Conservation (phyloP, 2,329 filamentous ascomycete species). For the Stagonosporopsis vannaccii region DNA sequence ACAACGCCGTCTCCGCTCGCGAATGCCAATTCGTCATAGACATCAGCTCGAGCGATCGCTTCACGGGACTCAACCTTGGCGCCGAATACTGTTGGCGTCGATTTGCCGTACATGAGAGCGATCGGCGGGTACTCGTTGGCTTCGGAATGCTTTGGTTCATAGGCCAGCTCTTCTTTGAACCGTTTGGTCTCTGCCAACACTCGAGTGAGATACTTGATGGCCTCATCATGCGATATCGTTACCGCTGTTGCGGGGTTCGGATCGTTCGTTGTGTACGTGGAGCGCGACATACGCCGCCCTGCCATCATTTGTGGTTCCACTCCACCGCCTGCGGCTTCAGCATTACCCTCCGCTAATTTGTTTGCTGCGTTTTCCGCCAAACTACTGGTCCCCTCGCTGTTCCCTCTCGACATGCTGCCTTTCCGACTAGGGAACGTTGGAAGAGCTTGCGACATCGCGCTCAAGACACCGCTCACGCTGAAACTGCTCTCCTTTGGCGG, state of each 20-base stretch:
- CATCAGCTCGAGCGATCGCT: conserved; percentile 76
- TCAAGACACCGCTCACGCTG: conserved; percentile 55
- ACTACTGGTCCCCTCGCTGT: conserved; percentile 12
- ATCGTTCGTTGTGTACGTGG: conserved; percentile 29
- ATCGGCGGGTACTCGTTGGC: conserved; percentile 83
- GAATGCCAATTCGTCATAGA: conserved; percentile 87
- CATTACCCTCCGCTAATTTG: conserved; percentile 39
- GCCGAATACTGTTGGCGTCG: conserved; percentile 83
- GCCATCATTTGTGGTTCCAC: conserved; percentile 59
- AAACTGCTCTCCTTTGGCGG: conserved; percentile 45
- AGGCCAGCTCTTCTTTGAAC: conserved; percentile 79
- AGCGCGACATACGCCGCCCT: conserved; percentile 34
- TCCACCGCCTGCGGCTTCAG: conserved; percentile 40
- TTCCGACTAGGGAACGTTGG: conserved; percentile 47
- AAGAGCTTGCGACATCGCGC: conserved; percentile 57
- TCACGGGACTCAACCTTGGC: conserved; percentile 77
- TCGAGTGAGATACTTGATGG: conserved; percentile 74
- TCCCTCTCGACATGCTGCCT: conserved; percentile 47
- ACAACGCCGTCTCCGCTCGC: conserved; percentile 89
- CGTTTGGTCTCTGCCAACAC: conserved; percentile 73
- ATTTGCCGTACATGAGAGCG: conserved; percentile 85
- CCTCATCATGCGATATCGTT: conserved; percentile 63
- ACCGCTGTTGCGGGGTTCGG: conserved; percentile 49
- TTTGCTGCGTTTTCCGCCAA: conserved; percentile 36
- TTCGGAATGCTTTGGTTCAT: conserved; percentile 64